phyloP scores from a whole-genome alignment of 2,329 filamentous ascomycete species.

The Penicillium decumbens region DNA sequence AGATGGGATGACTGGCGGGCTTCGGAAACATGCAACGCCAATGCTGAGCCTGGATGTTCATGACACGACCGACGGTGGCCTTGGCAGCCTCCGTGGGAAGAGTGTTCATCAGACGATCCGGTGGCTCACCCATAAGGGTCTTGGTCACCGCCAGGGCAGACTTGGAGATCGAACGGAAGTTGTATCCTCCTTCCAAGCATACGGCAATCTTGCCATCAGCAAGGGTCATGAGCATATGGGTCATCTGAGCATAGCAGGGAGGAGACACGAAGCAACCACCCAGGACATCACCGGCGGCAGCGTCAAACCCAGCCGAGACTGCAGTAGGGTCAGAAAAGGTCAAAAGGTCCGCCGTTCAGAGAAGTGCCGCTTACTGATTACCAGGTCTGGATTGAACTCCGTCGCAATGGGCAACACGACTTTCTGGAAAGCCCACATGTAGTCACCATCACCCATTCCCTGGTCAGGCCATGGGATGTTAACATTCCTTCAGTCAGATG shows the following conservation, averaged over 20 bases:
- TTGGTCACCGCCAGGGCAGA: conserved; percentile 87
- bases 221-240: conserved; percentile 96
- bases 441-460: conserved; percentile 92
- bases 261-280: conserved; percentile 91
- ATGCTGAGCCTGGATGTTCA: conserved; percentile 59
- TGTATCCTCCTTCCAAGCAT: conserved; percentile 94
- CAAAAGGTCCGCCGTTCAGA: neutral
- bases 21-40: conserved; percentile 85
- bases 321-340: conserved; percentile 11
- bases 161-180: conserved; percentile 83
- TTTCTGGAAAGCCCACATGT: conserved; percentile 91
- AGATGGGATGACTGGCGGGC: conserved; percentile 28
- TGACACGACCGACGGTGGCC: conserved; percentile 54
- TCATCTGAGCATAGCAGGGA: conserved; percentile 94
- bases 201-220: conserved; percentile 85
- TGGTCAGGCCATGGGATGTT: conserved; percentile 65
- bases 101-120: conserved; percentile 53
- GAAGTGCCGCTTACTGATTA: conserved; percentile 57
- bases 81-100: conserved; percentile 51
- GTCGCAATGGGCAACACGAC: conserved; percentile 93
- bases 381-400: conserved; percentile 89
- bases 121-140: conserved; percentile 93
- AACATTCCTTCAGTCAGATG: conserved; percentile 49
- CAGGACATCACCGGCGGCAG: conserved; percentile 85
- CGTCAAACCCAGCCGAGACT: conserved; percentile 93